Conservation (phyloP, 202 grass and related monocot species). For the Schoenoplectus triqueter region DNA sequence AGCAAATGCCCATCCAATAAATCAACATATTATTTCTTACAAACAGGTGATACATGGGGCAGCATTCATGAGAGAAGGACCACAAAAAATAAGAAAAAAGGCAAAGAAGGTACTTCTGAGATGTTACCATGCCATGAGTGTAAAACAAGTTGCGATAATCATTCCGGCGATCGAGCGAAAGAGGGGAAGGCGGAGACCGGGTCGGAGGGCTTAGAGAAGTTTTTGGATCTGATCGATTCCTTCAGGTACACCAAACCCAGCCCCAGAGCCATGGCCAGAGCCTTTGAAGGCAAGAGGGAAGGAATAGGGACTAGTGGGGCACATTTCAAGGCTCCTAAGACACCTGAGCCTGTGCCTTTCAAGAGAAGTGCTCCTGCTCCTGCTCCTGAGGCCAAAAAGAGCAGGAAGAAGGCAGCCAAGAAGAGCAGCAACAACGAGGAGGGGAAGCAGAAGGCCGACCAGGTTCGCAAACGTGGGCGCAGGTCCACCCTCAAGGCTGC, state of each 20-base stretch:
- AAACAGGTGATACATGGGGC: not conserved
- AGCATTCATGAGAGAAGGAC: not conserved
- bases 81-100: not conserved
- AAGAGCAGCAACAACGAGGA: not conserved
- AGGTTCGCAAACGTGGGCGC: not conserved
- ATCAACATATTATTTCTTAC: not conserved
- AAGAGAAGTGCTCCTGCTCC: too few species aligned
- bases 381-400: too few species aligned
- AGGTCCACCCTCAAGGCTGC: constrained; percentile 30
- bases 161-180: too few species aligned
- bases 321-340: not conserved
- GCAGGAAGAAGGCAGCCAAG: not conserved
- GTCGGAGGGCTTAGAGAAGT: not conserved
- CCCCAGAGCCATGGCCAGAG: not conserved
- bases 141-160: not conserved
- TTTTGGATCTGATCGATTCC: not conserved
- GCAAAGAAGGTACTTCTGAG: not conserved
- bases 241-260: not conserved
- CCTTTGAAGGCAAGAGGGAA: not conserved
- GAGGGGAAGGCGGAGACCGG: too few species aligned
- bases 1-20: not conserved
- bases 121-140: not conserved
- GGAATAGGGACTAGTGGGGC: not conserved
- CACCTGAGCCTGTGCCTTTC: too few species aligned
- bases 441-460: not conserved